Base-by-base conservation (phyloP, 1,139 yeast species). In the Blastobotrys aristatus region DNA sequence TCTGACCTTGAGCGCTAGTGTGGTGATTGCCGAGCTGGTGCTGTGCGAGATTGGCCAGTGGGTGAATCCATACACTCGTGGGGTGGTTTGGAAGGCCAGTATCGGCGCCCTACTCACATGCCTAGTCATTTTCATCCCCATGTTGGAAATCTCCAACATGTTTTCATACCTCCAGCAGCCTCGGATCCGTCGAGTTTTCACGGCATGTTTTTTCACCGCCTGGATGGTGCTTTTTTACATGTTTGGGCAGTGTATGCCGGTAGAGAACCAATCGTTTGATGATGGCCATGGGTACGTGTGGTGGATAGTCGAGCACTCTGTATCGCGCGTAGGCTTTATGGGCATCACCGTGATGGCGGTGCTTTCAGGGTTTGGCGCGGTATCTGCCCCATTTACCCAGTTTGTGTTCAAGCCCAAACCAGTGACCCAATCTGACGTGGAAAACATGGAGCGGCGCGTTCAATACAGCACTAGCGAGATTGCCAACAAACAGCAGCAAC, bases 311-410 rank as follows among this genome's bases (percentile, higher is more conserved):
- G 48, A 45, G 27, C 29, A 30, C 6, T 27, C 41, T 16, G 13
- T 45, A 14, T 29, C 42, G 14, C 40, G 84, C 52, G 68, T 85
- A 3, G 81, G 86, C 2, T 74, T 85, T 44, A 73, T 80, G 14
- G 95, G 95, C 1, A 80, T 85, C 22, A 79, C 87, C 0, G 68
- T 82, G 34, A 81, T 84, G 74, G 88, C 90, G 0, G 62, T 77
- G 0, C 66, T 86, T 34, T 81, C 89, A 2, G 95, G 94, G 0
- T 70, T 85, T 39, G 92, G 92, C 1, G 81, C 89, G 10, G 77
- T 80, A 14, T 74, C 89, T n/a, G 81, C 88, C 0, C 80, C 84
- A 1, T 76, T 75, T 66, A 70, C 65, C 51, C 70, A 52, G 43
- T 69, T 64, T 55, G 33, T 70, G 42, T 54, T 63, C 45, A 58